Evolutionary conservation across 2,329 filamentous ascomycete genomes (phyloP).

Genomic region (Mycosphaerella arachidis): DNA sequence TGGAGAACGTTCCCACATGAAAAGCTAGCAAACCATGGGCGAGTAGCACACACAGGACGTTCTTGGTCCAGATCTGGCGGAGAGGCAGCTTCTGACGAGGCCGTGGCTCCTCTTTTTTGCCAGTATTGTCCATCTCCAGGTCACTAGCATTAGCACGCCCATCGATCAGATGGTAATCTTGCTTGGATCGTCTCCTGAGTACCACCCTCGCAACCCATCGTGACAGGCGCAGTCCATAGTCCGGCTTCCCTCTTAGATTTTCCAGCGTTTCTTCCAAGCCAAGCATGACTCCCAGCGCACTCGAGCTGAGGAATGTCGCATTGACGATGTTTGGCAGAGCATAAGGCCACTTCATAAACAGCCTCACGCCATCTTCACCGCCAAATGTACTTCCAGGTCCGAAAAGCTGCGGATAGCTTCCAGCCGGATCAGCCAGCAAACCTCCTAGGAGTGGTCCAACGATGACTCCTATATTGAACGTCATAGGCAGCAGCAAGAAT

Average conservation of each 20-base stretch:
- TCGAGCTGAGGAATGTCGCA: constrained; percentile 54
- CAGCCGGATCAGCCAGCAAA: constrained; percentile 61
- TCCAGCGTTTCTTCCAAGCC: constrained; percentile 60
- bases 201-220: constrained; percentile 36
- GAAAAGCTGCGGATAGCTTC: constrained; percentile 59
- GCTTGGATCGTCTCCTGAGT: constrained; percentile 25
- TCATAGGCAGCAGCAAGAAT: constrained; percentile 61
- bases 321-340: constrained; percentile 66
- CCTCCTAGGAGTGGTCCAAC: constrained; percentile 56
- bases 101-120: constrained; percentile 1
- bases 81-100: constrained; percentile 40
- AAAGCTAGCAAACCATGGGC: constrained; percentile 44
- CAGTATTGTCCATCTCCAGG: constrained; percentile 15
- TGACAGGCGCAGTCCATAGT: constrained; percentile 39
- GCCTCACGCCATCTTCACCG: constrained; percentile 50
- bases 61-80: constrained; percentile 44
- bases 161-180: constrained; percentile 32
- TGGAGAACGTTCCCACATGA: constrained; percentile 48
- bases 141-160: constrained; percentile 25
- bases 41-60: constrained; percentile 42
- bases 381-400: constrained; percentile 55
- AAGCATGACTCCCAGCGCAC: constrained; percentile 54
- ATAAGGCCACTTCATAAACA: constrained; percentile 66
- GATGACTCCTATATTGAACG: constrained; percentile 58
- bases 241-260: constrained; percentile 36